Base-by-base conservation (phyloP, 208 protist species). In the Vickermania ingenoplastis region DNA sequence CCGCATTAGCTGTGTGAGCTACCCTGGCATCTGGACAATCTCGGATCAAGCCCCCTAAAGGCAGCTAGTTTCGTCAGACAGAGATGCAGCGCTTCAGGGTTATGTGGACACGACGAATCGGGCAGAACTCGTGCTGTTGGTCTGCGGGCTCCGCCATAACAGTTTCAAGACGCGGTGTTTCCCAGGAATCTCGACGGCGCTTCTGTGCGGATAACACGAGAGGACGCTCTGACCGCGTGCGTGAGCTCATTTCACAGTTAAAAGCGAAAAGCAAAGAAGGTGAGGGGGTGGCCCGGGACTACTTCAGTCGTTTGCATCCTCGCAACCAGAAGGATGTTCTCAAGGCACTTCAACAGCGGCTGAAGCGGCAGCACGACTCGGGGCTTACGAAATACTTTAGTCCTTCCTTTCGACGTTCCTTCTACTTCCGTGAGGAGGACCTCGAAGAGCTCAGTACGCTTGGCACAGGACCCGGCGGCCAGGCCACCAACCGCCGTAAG, bases 401-500 rank as follows among this genome's bases (percentile, higher is more conserved):
- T 54, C 29, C 48, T 13, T 31, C 73, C 22, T 94, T 94, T 61
- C 75, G 80, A 36, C 71, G 71, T 31, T 57, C 63, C 53, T 94
- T 88, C 63, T 90, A 76, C 31, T 94, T 94, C 48, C 74, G 64
- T 26, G 87, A 94, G 61, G 81, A 81, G 53, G 87, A 94, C 53
- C 26, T 94, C 14, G 31, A 14, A 22, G 83, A 94, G 74, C 52
- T 80, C 49, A 88, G 75, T 50, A 94, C 87, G 26, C 71, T 91
- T 27, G 87, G 87, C 52, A 75, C 71, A 21, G 87, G 87, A 13
- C 87, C 87, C 22, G 87, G 87, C 45, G 87, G 87, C 5, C 87
- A 94, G 70, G 87, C 87, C 14, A 94, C 87, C 0, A 94, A 94
- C 57, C 71, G 87, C 11, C 70, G 87, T 53, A 91, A 85, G 81